phyloP scores from a whole-genome alignment of 1,284 basidiomycete genomes.

The Apiotrichum veenhuisii region DNA sequence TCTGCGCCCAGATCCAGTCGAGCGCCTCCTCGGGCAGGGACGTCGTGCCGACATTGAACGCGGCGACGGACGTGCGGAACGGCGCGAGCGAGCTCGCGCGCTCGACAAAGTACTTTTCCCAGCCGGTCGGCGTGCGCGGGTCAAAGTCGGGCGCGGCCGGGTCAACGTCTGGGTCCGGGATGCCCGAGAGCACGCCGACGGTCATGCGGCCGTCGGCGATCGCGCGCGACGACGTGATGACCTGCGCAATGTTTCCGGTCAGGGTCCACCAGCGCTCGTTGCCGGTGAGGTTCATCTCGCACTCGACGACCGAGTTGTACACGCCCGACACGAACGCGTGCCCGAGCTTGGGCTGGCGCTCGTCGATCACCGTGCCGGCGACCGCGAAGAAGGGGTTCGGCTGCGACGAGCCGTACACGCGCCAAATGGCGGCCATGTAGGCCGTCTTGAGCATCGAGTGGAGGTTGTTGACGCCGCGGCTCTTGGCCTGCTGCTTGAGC shows the following conservation, averaged over 20 bases:
- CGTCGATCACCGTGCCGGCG: slow-evolving; percentile 12
- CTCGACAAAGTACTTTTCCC: slow-evolving; percentile 33
- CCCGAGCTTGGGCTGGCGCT: slow-evolving; percentile 22
- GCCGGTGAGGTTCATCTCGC: slow-evolving; percentile 11
- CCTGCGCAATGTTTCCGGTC: slow-evolving; percentile 2
- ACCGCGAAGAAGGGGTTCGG: neutral
- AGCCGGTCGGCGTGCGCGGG: slow-evolving; percentile 28
- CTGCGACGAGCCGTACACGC: neutral
- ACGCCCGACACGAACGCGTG: slow-evolving; percentile 29
- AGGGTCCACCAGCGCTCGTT: slow-evolving; percentile 29
- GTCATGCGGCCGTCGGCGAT: slow-evolving; percentile 18
- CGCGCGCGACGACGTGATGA: slow-evolving; percentile 1
- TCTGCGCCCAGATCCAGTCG: slow-evolving; percentile 35
- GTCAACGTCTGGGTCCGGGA: slow-evolving; percentile 26
- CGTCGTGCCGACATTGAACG: slow-evolving; percentile 35
- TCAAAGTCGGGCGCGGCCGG: slow-evolving; percentile 13
- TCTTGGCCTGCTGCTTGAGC: slow-evolving; percentile 22
- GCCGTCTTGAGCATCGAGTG: slow-evolving; percentile 33
- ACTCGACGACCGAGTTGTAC: slow-evolving; percentile 26
- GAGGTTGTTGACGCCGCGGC: slow-evolving; percentile 26
- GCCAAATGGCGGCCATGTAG: slow-evolving; percentile 28
- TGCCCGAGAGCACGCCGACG: slow-evolving; percentile 31
- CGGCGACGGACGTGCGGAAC: slow-evolving; percentile 15
- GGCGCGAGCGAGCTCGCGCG: slow-evolving; percentile 15
- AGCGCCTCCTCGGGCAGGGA: slow-evolving; percentile 23